These are phyloP conservation scores for Halophytophthora batemanensis DNA, from an alignment of 352 stramenopile species.

Conservation along the genomic window DNA sequence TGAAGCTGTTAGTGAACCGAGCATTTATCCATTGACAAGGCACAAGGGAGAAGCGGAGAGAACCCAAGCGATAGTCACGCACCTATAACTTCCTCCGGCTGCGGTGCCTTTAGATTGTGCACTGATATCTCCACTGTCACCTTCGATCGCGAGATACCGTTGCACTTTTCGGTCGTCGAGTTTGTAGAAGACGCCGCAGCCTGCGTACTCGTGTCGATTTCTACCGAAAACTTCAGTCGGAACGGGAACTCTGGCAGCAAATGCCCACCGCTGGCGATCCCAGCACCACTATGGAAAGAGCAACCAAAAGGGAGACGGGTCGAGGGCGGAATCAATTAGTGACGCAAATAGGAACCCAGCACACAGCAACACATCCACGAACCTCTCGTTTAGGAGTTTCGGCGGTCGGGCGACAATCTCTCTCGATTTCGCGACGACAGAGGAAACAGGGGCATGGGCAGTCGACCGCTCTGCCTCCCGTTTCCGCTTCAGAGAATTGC, in stretches of 20 bases:
- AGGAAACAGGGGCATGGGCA: slow-evolving; percentile 3
- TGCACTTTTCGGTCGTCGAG: slow-evolving; percentile 8
- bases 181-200: slow-evolving; percentile 1
- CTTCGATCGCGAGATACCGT: slow-evolving; percentile 10
- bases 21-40: slow-evolving; percentile 1
- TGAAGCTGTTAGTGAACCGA: slow-evolving; percentile 1
- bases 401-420: slow-evolving; percentile 47
- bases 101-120: slow-evolving; percentile 55
- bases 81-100: slow-evolving; percentile 47
- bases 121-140: slow-evolving; percentile 58
- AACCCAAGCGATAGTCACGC: slow-evolving; percentile 6
- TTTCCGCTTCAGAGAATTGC: slow-evolving; percentile 62
- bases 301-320: neutral
- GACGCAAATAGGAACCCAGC: neutral
- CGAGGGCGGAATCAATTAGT: slow-evolving; percentile 10
- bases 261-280: slow-evolving; percentile 20
- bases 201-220: slow-evolving; percentile 43
- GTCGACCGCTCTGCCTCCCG: slow-evolving; percentile 41
- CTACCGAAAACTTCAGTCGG: slow-evolving; percentile 58
- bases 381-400: slow-evolving; percentile 63
- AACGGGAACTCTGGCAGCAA: slow-evolving; percentile 60
- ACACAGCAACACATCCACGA: slow-evolving; percentile 2
- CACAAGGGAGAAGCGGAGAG: neutral
- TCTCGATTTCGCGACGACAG: slow-evolving; percentile 42
- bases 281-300: slow-evolving; percentile 13